Conservation (phyloP, 257 asterid species). For the Solanum appendiculatum region DNA sequence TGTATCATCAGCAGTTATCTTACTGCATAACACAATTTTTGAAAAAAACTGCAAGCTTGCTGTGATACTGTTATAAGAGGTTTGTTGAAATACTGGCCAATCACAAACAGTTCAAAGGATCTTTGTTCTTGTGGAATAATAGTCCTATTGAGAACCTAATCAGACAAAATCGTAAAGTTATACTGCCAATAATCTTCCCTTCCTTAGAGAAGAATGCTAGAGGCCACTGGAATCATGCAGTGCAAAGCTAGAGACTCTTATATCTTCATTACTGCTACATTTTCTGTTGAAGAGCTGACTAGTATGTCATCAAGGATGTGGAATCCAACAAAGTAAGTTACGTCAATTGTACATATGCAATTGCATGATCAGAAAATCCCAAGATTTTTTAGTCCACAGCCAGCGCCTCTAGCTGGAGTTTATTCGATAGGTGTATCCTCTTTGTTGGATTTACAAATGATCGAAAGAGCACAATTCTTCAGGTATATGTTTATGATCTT, state of each 20-base stretch:
- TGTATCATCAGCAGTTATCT: not conserved
- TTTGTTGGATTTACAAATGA: constrained; percentile 25
- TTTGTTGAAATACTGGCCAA: not conserved
- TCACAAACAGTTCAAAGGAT: not conserved
- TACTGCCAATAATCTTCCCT: constrained; percentile 61
- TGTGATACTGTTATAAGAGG: not conserved
- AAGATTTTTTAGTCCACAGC: constrained; percentile 17
- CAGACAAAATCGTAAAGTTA: constrained; percentile 57
- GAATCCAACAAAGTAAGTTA: constrained; percentile 4
- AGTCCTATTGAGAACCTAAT: constrained; percentile 52
- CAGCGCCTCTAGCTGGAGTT: constrained; percentile 8
- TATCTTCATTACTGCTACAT: not conserved
- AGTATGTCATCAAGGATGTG: constrained; percentile 22
- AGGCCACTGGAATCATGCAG: constrained; percentile 67
- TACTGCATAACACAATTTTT: not conserved
- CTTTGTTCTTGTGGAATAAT: constrained; percentile 63
- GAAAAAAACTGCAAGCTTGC: not conserved
- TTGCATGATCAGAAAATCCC: constrained; percentile 20
- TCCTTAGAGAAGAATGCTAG: constrained; percentile 54
- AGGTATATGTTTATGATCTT: constrained; percentile 19
- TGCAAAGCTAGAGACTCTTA: constrained; percentile 31
- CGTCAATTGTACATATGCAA: constrained; percentile 42
- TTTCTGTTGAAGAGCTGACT: constrained; percentile 1
- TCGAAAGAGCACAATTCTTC: constrained; percentile 27
- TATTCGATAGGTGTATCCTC: constrained; percentile 18